Conservation (phyloP, 331 rosid species). For the Malus hybrid region DNA sequence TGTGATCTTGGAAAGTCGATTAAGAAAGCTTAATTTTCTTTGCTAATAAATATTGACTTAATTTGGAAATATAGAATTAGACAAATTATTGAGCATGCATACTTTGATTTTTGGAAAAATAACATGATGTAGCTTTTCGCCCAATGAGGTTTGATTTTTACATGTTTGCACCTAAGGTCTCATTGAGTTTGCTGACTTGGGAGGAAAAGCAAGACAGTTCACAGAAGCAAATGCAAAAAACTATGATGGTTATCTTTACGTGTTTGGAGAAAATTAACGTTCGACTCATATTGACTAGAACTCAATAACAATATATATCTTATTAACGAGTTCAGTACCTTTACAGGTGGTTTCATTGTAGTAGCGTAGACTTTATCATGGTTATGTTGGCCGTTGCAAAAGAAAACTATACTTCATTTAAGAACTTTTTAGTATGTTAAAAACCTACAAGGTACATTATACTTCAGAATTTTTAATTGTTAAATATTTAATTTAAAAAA, state of each 20-base stretch:
- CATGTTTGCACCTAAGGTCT: background rate
- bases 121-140: background rate
- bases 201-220: background rate
- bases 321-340: too few relatives aligned
- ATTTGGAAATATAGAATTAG: background rate
- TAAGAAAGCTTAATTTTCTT: background rate
- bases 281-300: too few relatives aligned
- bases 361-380: too few relatives aligned
- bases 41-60: background rate
- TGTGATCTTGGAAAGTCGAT: background rate
- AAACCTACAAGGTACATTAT: too few relatives aligned
- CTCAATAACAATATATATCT: too few relatives aligned
- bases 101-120: background rate
- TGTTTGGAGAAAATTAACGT: too few relatives aligned
- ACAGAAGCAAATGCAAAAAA: background rate
- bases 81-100: background rate
- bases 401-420: too few relatives aligned
- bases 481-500: too few relatives aligned
- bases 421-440: too few relatives aligned
- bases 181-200: background rate
- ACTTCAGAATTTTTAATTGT: fast-evolving
- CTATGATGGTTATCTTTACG: too few relatives aligned
- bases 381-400: too few relatives aligned
- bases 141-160: background rate
- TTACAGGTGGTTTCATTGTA: too few relatives aligned